Evolutionary conservation across 208 protist genomes (phyloP).

Genomic region (Angomonas deanei): DNA sequence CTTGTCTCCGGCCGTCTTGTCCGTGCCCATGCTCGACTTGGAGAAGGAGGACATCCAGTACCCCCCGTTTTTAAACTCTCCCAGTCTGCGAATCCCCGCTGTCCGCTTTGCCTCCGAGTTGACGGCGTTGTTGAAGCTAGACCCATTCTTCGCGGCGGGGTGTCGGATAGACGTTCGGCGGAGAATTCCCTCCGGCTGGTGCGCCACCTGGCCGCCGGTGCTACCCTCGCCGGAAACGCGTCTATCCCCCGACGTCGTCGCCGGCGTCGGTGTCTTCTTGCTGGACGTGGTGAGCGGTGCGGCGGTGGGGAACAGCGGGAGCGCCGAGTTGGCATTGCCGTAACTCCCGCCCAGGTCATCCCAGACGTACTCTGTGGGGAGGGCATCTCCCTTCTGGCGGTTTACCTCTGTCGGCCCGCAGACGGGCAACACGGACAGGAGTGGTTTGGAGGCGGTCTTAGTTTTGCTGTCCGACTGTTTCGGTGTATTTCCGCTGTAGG

Average conservation of each 20-base stretch:
- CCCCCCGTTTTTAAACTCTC: constrained; percentile 21
- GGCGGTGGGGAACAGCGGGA: neutral
- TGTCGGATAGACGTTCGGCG: neutral
- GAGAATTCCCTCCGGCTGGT: neutral
- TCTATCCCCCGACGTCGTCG: too few relatives aligned
- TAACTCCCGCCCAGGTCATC: neutral
- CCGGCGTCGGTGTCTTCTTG: too few relatives aligned
- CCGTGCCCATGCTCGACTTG: constrained; percentile 1
- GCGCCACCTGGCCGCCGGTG: too few relatives aligned
- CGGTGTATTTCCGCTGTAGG: too few relatives aligned
- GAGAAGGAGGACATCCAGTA: constrained; percentile 11
- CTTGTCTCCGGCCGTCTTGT: neutral
- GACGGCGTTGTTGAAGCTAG: neutral
- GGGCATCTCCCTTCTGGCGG: neutral
- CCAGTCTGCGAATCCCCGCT: neutral
- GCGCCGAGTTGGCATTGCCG: neutral
- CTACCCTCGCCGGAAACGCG: too few relatives aligned
- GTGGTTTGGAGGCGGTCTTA: too few relatives aligned
- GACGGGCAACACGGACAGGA: too few relatives aligned
- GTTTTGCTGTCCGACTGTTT: too few relatives aligned
- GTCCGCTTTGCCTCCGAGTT: neutral
- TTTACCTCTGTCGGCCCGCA: too few relatives aligned
- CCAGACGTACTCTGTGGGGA: neutral
- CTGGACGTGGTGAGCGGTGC: neutral
- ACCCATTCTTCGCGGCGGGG: neutral